phyloP scores from a whole-genome alignment of 768 basidiomycete genomes.

The Russula sp. region DNA sequence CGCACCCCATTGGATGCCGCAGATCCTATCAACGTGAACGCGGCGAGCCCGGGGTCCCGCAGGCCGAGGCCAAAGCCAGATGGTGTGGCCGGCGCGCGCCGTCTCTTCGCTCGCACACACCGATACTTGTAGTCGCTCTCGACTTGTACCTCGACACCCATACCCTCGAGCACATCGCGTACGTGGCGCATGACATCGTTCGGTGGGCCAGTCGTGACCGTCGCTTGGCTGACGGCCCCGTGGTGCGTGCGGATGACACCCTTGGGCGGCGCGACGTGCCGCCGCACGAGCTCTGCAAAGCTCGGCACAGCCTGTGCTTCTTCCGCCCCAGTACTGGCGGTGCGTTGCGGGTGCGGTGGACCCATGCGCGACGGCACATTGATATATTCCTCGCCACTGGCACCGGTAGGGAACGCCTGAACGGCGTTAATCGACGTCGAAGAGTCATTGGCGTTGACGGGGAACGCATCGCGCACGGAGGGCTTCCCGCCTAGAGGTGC shows the following conservation, averaged over 20 bases:
- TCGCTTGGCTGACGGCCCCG: conserved; percentile 87
- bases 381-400: not conserved
- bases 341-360: conserved; percentile 13
- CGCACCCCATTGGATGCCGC: conserved; percentile 84
- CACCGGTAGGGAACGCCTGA: not conserved
- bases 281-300: conserved; percentile 29
- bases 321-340: conserved; percentile 9
- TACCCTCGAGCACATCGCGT: conserved; percentile 65
- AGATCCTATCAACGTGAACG: conserved; percentile 69
- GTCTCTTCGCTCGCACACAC: conserved; percentile 73
- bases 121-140: conserved; percentile 90
- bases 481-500: conserved; percentile 5
- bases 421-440: conserved; percentile 13
- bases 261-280: conserved; percentile 30
- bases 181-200: conserved; percentile 86
- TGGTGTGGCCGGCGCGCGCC: conserved; percentile 26
- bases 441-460: conserved; percentile 4
- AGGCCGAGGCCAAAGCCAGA: conserved; percentile 35
- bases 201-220: conserved; percentile 76
- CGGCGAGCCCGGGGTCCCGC: conserved; percentile 52
- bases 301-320: conserved; percentile 5
- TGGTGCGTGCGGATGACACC: conserved; percentile 75
- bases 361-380: conserved; percentile 10
- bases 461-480: conserved; percentile 16
- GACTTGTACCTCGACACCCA: conserved; percentile 84